These are phyloP conservation scores for Alternaria arborescens DNA, from an alignment of 2,329 filamentous ascomycete genomes.

Conservation along the genomic window DNA sequence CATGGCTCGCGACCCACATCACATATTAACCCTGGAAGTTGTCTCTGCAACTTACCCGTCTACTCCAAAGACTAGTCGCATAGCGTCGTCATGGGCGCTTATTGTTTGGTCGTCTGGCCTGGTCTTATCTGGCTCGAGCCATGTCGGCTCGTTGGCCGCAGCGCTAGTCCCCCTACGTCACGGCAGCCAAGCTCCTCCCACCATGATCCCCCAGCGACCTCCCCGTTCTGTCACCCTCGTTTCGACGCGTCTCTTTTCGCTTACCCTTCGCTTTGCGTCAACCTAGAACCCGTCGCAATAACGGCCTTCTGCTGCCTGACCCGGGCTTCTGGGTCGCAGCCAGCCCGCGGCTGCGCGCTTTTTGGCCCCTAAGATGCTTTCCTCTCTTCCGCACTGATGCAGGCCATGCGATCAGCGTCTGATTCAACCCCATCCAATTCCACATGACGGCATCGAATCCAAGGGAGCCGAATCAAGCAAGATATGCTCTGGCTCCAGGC, in stretches of 20 bases:
- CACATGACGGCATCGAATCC: constrained; percentile 1
- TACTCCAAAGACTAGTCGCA: constrained; percentile 17
- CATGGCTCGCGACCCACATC: constrained; percentile 9
- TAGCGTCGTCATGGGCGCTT: constrained; percentile 32
- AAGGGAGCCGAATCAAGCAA: neutral
- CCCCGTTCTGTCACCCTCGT: constrained; percentile 17
- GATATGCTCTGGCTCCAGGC: neutral
- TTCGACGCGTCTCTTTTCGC: constrained; percentile 22
- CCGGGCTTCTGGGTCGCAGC: constrained; percentile 19
- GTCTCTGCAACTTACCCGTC: constrained; percentile 16
- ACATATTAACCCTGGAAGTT: constrained; percentile 8
- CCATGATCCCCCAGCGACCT: constrained; percentile 12
- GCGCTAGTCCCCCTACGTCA: constrained; percentile 23
- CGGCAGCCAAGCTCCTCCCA: constrained; percentile 15
- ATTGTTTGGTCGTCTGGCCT: constrained; percentile 28
- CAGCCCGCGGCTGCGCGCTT: constrained; percentile 16
- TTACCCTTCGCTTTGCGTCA: constrained; percentile 9
- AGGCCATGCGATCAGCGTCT: constrained; percentile 11
- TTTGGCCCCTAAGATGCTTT: constrained; percentile 7
- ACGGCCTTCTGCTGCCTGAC: constrained; percentile 24
- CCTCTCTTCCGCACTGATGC: constrained; percentile 9
- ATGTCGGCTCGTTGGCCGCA: constrained; percentile 23
- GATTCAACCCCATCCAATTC: neutral
- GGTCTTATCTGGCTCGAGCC: constrained; percentile 29
- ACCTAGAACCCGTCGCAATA: constrained; percentile 14